Conservation (phyloP, 768 basidiomycete species). For the Podaxis carcinomalis region DNA sequence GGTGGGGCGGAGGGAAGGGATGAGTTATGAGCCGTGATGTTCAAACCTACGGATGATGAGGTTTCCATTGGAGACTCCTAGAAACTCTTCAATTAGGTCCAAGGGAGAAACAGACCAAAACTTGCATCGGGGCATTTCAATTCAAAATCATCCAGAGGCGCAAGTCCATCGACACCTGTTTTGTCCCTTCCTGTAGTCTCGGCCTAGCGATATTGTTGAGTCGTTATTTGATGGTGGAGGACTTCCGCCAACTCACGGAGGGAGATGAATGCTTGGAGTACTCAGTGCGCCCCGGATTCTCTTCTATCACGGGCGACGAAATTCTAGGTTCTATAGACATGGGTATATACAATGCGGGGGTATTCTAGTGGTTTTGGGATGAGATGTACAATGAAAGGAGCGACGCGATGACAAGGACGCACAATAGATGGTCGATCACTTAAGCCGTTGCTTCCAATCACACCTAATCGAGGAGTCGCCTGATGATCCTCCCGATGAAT, state of each 20-base stretch:
- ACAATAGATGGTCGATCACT: background rate
- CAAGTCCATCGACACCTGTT: background rate
- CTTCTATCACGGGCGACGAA: background rate
- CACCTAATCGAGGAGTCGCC: background rate
- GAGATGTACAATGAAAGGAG: background rate
- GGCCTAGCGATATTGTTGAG: background rate
- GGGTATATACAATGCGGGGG: background rate
- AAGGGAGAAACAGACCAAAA: background rate
- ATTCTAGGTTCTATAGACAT: background rate
- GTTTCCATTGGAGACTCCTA: background rate
- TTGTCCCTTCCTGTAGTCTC: background rate
- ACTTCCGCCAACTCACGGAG: background rate
- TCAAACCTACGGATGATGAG: background rate
- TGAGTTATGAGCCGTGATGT: background rate
- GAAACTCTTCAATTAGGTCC: background rate
- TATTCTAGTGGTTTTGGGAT: background rate
- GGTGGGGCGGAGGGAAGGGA: background rate
- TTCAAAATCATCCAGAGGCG: background rate
- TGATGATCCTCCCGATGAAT: background rate
- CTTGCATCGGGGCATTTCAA: background rate
- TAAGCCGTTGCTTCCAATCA: background rate
- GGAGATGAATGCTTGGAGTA: background rate
- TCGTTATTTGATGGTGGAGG: background rate
- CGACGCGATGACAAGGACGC: too few species aligned
- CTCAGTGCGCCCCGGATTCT: background rate